Base-by-base conservation (phyloP, 1,139 yeast genomes). In the Hansenula lynferdii region DNA sequence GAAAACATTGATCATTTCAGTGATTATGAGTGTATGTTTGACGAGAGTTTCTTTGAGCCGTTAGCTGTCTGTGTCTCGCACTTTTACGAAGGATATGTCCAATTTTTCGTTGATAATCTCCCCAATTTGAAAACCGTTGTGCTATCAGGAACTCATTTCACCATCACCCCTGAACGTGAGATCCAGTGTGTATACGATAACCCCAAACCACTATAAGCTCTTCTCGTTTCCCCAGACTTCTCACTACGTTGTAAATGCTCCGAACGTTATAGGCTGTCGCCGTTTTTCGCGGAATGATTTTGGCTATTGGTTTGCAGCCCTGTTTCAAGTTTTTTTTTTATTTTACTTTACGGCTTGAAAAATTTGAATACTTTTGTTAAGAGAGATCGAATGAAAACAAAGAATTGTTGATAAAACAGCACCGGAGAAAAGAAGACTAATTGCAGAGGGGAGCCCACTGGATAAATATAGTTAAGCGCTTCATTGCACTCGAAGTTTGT, bases 21-120 rank as follows among this genome's bases (percentile, higher is more conserved):
- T 3, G 55, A 49, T n/a, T 58, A 53, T 41, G 54, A 57, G 1
- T 69, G 72, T 40, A 42, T 55, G 51, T 36, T 52, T 56, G 47
- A 58, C 51, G 47, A 58, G 45, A 35, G 61, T 47, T 40, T 47
- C 3, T 58, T 49, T 27, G 41, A 38, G 11, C 46, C 50, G 8
- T 36, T 58, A 24, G 44, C 49, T 0, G 46, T 37, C 15, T 53
- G 50, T 17, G 49, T 65, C 3, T 54, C 65, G 0, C 73, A 69
- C 44, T 69, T 69, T 41, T 53, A 65, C 41, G 53, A 54, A 30
- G 30, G 25, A 5, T 34, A 34, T 26, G 25, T 38, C 8, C 30
- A 37, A 11, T 35, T 30, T 15, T 25, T 40, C 8, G 22, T 12
- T 9, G 16, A n/a, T 6, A 34, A 20, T 21, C 22, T 40, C 11